These are phyloP conservation scores for Streptanthus diversifolius DNA, from an alignment of 345 rosid species.

Conservation along the genomic window DNA sequence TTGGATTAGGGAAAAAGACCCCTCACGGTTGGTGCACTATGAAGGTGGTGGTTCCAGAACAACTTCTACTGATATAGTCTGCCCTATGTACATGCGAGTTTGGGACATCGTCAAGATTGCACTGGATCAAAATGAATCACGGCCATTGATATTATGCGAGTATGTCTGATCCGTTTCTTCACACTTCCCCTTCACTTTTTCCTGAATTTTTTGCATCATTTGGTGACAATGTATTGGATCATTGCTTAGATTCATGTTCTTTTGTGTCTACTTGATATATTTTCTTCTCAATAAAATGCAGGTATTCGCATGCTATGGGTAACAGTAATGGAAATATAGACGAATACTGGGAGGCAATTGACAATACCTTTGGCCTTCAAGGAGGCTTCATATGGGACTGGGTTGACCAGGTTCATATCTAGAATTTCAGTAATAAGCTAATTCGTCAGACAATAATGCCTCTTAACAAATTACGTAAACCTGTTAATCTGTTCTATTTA, in stretches of 20 bases:
- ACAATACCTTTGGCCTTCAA: slow-evolving; percentile 89
- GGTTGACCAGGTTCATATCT: slow-evolving; percentile 80
- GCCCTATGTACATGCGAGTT: slow-evolving; percentile 99
- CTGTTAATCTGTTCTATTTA: not conserved
- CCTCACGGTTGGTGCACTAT: slow-evolving; percentile 76
- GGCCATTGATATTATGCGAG: slow-evolving; percentile 99
- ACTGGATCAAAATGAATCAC: slow-evolving; percentile 73
- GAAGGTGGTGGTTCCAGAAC: slow-evolving; percentile 99
- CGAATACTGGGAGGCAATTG: slow-evolving; percentile 95
- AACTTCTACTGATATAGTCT: slow-evolving; percentile 79
- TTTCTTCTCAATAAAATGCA: slow-evolving; percentile 38
- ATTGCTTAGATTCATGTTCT: not conserved
- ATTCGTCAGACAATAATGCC: not conserved
- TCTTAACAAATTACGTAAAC: not conserved
- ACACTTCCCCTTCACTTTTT: slow-evolving; percentile 11
- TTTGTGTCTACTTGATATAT: not conserved
- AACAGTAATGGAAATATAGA: slow-evolving; percentile 87
- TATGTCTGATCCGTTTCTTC: slow-evolving; percentile 40
- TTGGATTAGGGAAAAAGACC: slow-evolving; percentile 85
- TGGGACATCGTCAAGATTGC: slow-evolving; percentile 97
- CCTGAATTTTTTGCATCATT: not conserved
- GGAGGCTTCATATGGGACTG: slow-evolving; percentile 99
- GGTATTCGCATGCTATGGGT: slow-evolving; percentile 98
- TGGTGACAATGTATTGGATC: slow-evolving; percentile 18
- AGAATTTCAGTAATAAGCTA: not conserved